phyloP scores from a whole-genome alignment of 140 eudicot genomes.

The Flaveria floridana region DNA sequence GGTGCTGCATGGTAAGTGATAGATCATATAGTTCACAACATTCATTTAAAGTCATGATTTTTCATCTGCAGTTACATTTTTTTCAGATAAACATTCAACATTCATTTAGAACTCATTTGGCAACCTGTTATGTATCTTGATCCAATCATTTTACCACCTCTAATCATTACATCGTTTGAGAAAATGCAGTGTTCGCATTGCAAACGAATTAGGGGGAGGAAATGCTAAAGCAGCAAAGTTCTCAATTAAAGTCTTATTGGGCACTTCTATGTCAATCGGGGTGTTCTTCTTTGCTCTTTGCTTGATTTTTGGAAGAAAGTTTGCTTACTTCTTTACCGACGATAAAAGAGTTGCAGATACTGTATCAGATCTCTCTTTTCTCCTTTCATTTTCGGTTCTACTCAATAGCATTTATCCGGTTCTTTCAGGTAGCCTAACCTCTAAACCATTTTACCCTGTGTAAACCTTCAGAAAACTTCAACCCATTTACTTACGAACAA shows the following conservation, averaged over 20 bases:
- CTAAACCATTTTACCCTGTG: background rate
- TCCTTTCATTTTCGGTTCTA: slow-evolving; percentile 32
- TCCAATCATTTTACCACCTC: too few species aligned
- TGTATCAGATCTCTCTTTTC: slow-evolving; percentile 49
- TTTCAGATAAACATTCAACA: background rate
- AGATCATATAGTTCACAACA: background rate
- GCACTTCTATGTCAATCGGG: background rate
- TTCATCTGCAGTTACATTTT: background rate
- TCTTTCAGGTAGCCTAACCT: slow-evolving; percentile 48
- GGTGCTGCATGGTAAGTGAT: slow-evolving; percentile 3
- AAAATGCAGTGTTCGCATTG: slow-evolving; percentile 48
- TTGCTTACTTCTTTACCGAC: slow-evolving; percentile 50
- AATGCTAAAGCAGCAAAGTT: slow-evolving; percentile 4
- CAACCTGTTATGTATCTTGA: background rate
- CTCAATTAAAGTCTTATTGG: slow-evolving; percentile 1
- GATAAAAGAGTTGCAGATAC: slow-evolving; percentile 44
- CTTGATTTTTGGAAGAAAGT: slow-evolving; percentile 39
- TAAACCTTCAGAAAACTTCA: too few species aligned
- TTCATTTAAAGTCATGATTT: background rate
- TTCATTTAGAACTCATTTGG: background rate
- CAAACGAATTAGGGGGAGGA: slow-evolving; percentile 30
- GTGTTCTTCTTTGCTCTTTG: slow-evolving; percentile 17
- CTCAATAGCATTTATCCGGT: slow-evolving; percentile 52
- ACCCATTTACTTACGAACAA: too few species aligned
- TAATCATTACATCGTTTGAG: too few species aligned